A percentile compares a stretch with the other conserved stretches of the same genome.
Conservation (phyloP, 2,329 filamentous ascomycete genomes). For the Chaetomiaceae sp. region DNA sequence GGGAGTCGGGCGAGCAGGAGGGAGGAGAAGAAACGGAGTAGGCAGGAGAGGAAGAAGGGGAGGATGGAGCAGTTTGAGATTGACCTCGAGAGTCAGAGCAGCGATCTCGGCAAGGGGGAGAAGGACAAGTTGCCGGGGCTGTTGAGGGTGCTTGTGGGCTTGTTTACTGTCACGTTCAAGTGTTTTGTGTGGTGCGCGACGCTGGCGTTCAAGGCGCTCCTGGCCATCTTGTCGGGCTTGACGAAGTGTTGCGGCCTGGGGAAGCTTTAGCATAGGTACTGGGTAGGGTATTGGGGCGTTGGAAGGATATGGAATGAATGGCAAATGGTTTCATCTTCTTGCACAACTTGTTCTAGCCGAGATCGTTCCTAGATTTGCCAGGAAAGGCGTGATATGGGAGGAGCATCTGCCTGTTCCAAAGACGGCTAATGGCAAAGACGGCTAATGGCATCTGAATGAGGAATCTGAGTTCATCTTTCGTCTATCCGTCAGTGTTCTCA, state of each 20-base stretch:
- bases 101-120: slow-evolving; percentile 37
- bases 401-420: no score
- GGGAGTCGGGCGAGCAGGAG: slow-evolving; percentile 19
- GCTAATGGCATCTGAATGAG: no score
- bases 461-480: no score
- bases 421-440: no score
- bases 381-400: no score
- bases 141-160: slow-evolving; percentile 45
- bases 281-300: background rate
- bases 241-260: slow-evolving; percentile 23
- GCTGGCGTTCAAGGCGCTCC: slow-evolving; percentile 50
- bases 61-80: slow-evolving; percentile 56
- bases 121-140: slow-evolving; percentile 48
- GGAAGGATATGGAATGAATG: background rate
- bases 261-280: slow-evolving; percentile 19
- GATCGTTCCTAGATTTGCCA: no score
- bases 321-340: no score
- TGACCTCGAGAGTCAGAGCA: slow-evolving; percentile 59
- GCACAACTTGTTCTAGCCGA: no score
- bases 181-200: slow-evolving; percentile 55
- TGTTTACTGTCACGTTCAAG: slow-evolving; percentile 52
- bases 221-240: slow-evolving; percentile 23
- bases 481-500: no score
- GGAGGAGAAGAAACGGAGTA: slow-evolving; percentile 27
- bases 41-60: slow-evolving; percentile 31